Conservation (phyloP, 2,329 filamentous ascomycete genomes). For the Cryphonectria naterciae region DNA sequence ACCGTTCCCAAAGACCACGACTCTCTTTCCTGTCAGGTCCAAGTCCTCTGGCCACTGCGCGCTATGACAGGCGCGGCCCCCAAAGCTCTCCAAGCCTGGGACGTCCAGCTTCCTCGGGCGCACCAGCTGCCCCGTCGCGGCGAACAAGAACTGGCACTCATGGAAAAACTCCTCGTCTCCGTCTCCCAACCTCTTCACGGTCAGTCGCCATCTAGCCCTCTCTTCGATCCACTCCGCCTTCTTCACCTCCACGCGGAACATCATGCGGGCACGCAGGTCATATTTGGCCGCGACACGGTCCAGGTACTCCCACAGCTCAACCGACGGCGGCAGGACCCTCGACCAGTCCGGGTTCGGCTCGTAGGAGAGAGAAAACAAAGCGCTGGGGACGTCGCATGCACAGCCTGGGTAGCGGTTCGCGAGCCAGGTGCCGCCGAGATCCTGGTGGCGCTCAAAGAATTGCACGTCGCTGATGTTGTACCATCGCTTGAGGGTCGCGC, state of each 20-base stretch:
- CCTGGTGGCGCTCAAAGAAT: slow-evolving; percentile 62
- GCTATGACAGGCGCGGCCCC: slow-evolving; percentile 40
- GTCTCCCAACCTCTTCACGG: slow-evolving; percentile 34
- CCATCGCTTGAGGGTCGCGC: slow-evolving; percentile 59
- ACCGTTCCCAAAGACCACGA: slow-evolving; percentile 43
- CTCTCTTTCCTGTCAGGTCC: slow-evolving; percentile 35
- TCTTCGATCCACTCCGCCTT: slow-evolving; percentile 45
- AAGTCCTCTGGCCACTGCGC: slow-evolving; percentile 37
- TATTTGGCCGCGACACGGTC: slow-evolving; percentile 53
- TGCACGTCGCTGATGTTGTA: slow-evolving; percentile 62
- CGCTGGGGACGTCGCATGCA: slow-evolving; percentile 62
- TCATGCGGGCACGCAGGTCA: slow-evolving; percentile 44
- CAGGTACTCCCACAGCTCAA: slow-evolving; percentile 63
- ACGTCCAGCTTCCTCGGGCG: slow-evolving; percentile 40
- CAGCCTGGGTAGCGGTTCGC: slow-evolving; percentile 63
- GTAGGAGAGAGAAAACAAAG: slow-evolving; percentile 66
- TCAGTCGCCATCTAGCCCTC: slow-evolving; percentile 41
- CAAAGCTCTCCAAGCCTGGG: slow-evolving; percentile 37
- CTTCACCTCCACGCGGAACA: slow-evolving; percentile 43
- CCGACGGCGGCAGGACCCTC: slow-evolving; percentile 57
- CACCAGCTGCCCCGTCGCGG: slow-evolving; percentile 41
- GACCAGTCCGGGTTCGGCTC: slow-evolving; percentile 64
- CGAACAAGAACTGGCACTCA: slow-evolving; percentile 47
- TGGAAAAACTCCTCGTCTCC: slow-evolving; percentile 37
- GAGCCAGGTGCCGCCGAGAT: slow-evolving; percentile 68